Base-by-base conservation (phyloP, 2,329 filamentous ascomycete genomes). In the Aspergillus pseudonomiae region DNA sequence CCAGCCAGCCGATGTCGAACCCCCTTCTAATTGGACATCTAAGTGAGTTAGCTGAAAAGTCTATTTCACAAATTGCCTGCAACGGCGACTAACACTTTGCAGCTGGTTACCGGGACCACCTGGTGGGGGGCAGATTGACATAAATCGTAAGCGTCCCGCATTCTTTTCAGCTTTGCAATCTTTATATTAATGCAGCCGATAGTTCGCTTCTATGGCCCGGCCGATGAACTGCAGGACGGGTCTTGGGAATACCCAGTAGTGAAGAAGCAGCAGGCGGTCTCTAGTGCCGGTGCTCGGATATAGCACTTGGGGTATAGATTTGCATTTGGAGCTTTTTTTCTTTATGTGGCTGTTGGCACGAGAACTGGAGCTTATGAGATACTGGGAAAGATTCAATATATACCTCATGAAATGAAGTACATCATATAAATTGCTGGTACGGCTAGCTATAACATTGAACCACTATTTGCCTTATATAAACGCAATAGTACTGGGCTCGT, bases 11-110 rank as follows among this genome's bases (percentile, higher is more conserved):
- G 65, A 71, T 58, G 63, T 72, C 3, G 21, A 48, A 19, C 73
- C 73, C 1, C 73, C 73, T 6, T 41, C 60, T 2, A 72, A 73
- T 46, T 74, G 71, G 73, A 71, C 34, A 16, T 52, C 53, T 21
- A 65, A 65, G n/a, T 62, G 26, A 57, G 55, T 12, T 45, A 21
- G 34, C 34, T 16, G 34, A 36, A 16, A 36, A 16, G 34, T 46
- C 43, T 9, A 21, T n/a, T 41, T 41, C 39, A n/a, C 3, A 16
- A 36, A 16, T 36, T 36, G 34, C 34, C 16, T 41, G 9, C 7
- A 41, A 41, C 19, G 9, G 21, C 4, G 11, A 46, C 43, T 46
- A 12, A 24, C n/a, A 1, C 10, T 5, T 24, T 24, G 24, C 24
- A 46, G 43, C 14, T 46, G 43, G 43, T 24, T 46, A 21, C 43